Percentiles rank a stretch among this genome's conserved stretches.
Evolutionary conservation across 164 flowering plant species (phyloP).

Genomic region (Annona squamosa): DNA sequence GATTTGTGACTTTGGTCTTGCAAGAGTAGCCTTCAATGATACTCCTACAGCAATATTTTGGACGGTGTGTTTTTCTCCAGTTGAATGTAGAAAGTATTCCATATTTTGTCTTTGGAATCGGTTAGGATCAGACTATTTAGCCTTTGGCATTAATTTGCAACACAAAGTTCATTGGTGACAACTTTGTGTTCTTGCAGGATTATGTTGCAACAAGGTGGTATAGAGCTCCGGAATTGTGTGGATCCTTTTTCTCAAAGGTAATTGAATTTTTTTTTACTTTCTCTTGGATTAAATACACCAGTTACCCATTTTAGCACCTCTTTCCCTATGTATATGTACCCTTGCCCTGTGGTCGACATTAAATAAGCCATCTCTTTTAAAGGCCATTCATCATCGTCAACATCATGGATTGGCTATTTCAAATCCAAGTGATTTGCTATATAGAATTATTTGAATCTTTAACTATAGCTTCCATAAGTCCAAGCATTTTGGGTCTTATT

Average conservation of each 20-base stretch:
- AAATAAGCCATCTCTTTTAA: too few relatives aligned
- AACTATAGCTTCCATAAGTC: too few relatives aligned
- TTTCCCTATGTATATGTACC: neutral
- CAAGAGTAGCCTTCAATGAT: conserved; percentile 86
- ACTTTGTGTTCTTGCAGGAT: conserved; percentile 40
- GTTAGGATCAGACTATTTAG: neutral
- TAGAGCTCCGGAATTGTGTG: conserved; percentile 95
- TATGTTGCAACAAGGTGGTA: conserved; percentile 99
- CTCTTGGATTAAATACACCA: neutral
- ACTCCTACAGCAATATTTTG: conserved; percentile 84
- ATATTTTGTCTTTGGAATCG: neutral
- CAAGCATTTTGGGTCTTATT: too few relatives aligned
- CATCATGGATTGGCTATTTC: too few relatives aligned
- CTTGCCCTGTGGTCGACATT: too few relatives aligned
- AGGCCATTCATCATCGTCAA: too few relatives aligned
- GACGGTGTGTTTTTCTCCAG: conserved; percentile 49
- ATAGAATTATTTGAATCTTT: too few relatives aligned
- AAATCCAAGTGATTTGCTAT: too few relatives aligned
- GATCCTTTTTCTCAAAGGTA: conserved; percentile 99
- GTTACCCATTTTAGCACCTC: neutral
- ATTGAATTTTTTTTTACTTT: neutral
- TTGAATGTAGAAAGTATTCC: neutral
- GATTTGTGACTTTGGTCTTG: conserved; percentile 91
- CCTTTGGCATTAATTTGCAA: neutral
- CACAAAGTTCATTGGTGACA: conserved; percentile 2